phyloP scores from a whole-genome alignment of 2,329 filamentous ascomycete genomes.

The Daldinia sp. region DNA sequence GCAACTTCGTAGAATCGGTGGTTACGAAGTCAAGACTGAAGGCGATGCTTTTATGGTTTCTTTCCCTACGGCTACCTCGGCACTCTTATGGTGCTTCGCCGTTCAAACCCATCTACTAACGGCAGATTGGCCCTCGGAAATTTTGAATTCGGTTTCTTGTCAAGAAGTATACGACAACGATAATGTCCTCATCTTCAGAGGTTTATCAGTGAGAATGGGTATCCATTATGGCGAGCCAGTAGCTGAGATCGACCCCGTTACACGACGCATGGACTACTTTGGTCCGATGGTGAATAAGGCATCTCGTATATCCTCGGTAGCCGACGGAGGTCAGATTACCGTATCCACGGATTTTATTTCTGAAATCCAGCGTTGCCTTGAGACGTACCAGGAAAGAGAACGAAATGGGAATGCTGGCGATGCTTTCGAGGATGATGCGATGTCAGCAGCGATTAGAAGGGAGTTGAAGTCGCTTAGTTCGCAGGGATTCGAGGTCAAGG shows the following conservation, averaged over 20 bases:
- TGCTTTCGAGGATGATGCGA: slow-evolving; percentile 77
- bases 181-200: slow-evolving; percentile 88
- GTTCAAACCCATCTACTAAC: slow-evolving; percentile 89
- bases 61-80: slow-evolving; percentile 94
- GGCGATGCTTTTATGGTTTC: slow-evolving; percentile 99
- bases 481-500: slow-evolving; percentile 96
- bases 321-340: slow-evolving; percentile 95
- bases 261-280: slow-evolving; percentile 98
- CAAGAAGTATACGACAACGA: slow-evolving; percentile 85
- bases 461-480: slow-evolving; percentile 87
- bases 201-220: slow-evolving; percentile 95
- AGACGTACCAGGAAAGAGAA: slow-evolving; percentile 88
- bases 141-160: slow-evolving; percentile 85
- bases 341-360: slow-evolving; percentile 97
- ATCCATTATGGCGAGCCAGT: slow-evolving; percentile 95
- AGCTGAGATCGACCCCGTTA: slow-evolving; percentile 94
- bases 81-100: slow-evolving; percentile 94
- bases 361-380: slow-evolving; percentile 89
- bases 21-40: slow-evolving; percentile 99
- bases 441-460: slow-evolving; percentile 80
- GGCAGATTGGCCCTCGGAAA: slow-evolving; percentile 91
- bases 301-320: slow-evolving; percentile 90
- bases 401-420: slow-evolving; percentile 72
- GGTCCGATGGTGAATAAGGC: slow-evolving; percentile 99
- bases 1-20: slow-evolving; percentile 90